phyloP scores from a whole-genome alignment of 2,329 filamentous ascomycete species.

The Rutstroemia sp. region DNA sequence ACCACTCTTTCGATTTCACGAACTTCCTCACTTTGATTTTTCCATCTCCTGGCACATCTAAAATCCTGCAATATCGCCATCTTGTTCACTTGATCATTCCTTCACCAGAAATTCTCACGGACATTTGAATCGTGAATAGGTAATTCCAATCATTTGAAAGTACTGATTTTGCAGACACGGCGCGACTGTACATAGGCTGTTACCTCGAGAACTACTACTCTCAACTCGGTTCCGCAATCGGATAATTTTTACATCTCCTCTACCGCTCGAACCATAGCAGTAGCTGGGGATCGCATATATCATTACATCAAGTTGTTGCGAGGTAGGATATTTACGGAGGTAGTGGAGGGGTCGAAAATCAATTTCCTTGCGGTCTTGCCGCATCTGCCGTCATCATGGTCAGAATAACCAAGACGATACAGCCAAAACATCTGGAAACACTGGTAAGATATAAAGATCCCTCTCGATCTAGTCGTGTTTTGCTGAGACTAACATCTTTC shows the following conservation, averaged over 20 bases:
- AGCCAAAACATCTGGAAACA: constrained; percentile 60
- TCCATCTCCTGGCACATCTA: constrained; percentile 2
- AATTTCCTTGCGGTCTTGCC: constrained; percentile 46
- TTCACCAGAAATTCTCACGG: background rate
- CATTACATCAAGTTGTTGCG: constrained; percentile 24
- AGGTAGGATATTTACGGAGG: constrained; percentile 19
- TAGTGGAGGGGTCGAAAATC: constrained; percentile 45
- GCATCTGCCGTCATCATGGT: constrained; percentile 54
- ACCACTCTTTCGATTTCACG: constrained; percentile 22
- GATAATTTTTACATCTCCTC: constrained; percentile 7
- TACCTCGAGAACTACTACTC: constrained; percentile 4
- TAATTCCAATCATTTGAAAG: constrained; percentile 4
- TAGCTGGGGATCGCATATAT: constrained; percentile 29
- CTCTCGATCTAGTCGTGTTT: background rate
- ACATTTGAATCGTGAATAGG: constrained; percentile 8
- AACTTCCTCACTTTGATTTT: constrained; percentile 6
- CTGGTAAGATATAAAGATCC: constrained; percentile 43
- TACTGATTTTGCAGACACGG: constrained; percentile 12
- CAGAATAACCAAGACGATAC: constrained; percentile 61
- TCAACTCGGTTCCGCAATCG: constrained; percentile 9
- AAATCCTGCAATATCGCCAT: background rate
- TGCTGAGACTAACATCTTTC: constrained; percentile 15
- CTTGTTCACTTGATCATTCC: constrained; percentile 4
- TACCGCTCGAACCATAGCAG: constrained; percentile 28
- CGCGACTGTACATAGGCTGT: constrained; percentile 10